Conservation (phyloP, 148 eudicot genomes). For the Fagopyrum tataricum region DNA sequence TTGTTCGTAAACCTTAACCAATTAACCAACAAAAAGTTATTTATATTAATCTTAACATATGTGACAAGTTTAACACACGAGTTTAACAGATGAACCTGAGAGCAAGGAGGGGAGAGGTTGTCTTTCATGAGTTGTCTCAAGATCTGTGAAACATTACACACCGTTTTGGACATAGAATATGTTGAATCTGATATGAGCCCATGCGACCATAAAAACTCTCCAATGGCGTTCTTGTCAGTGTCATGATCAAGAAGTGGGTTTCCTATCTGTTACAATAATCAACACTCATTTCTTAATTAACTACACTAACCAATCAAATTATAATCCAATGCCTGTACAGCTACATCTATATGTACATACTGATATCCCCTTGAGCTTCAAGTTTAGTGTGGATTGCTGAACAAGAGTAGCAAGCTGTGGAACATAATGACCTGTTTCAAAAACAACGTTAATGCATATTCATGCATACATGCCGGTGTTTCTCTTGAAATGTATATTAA, state of each 20-base stretch:
- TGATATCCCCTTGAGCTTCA: constrained; percentile 11
- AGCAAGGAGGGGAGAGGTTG: constrained; percentile 33
- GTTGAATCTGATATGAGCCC: constrained; percentile 69
- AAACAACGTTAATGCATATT: too few relatives aligned
- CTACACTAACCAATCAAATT: background rate
- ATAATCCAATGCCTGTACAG: too few relatives aligned
- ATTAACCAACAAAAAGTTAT: background rate
- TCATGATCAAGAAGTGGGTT: constrained; percentile 71
- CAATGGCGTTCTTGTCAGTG: constrained; percentile 51
- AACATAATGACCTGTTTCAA: constrained; percentile 5
- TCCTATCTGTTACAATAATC: constrained; percentile 39
- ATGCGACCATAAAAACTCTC: constrained; percentile 72
- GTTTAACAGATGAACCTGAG: constrained; percentile 8
- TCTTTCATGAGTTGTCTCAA: constrained; percentile 35
- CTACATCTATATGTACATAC: background rate
- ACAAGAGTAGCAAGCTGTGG: constrained; percentile 13
- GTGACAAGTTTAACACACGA: too few relatives aligned
- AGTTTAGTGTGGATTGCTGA: background rate
- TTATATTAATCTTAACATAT: too few relatives aligned
- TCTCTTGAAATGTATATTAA: too few relatives aligned
- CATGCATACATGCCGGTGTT: too few relatives aligned
- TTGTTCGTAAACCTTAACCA: constrained; percentile 6
- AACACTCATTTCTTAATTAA: too few relatives aligned
- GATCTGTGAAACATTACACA: constrained; percentile 60
- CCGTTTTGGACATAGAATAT: constrained; percentile 24